Base-by-base conservation (phyloP, 140 eudicot genomes). In the Erigeron philadelphicus region DNA sequence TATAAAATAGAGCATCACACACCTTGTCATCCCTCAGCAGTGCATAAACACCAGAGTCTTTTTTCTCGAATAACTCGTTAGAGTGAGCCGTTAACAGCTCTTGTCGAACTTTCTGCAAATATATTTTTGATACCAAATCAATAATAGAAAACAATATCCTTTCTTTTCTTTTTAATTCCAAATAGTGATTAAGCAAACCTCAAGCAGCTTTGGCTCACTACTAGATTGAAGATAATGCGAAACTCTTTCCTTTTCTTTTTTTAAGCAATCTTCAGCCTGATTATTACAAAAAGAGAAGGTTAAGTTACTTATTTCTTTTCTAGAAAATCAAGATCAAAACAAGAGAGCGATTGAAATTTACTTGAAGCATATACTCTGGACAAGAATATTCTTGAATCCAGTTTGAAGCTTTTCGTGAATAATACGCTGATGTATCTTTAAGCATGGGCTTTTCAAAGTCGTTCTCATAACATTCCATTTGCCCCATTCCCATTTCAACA, bases 1-100 rank as follows among this genome's bases (percentile, higher is more conserved):
- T 2, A 31, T 31, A 31, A 31, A 31, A 31, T 31, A 31, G 38
- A 31, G 5, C 35, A 31, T 31, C 38, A 31, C 77, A 71, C 52
- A 91, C 97, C 96, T 91, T 91, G 80, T 88, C 96, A 81, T 91
- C 97, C 84, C 95, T 88, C 54, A 91, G 96, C 77, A 91, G 78
- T 11, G 97, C 97, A 58, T 84, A 90, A 68, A 96, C 88, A 64
- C 97, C 97, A 23, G 97, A 88, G 75, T 91, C 90, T 77, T 91
- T 95, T 76, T 91, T 91, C 91, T 91, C 96, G 18, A 91, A 87
- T 76, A 91, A 63, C 61, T 91, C 96, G 66, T 90, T 83, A 52
- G 90, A 95, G 75, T 88, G 88, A 21, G 84, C 96, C 41, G 96
- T 61, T 65, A 91, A 61, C 70, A 88, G 76, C 81, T 90, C 97